These are phyloP conservation scores for Musa schizocarpa DNA, from an alignment of 176 grass and related monocot species.

Conservation along the genomic window DNA sequence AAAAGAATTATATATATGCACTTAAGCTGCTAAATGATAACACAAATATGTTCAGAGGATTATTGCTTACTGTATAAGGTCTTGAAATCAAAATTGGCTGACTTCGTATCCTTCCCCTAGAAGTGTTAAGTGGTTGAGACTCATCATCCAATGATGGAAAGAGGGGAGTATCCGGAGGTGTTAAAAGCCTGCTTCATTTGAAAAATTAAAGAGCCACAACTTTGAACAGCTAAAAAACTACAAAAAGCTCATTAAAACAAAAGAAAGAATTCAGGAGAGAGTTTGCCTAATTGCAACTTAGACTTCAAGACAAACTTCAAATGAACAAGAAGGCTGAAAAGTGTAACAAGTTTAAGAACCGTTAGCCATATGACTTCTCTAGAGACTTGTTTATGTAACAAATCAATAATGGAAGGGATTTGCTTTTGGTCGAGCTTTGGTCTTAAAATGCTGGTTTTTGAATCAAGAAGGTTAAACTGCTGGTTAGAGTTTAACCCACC, in stretches of 20 bases:
- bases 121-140: slow-evolving; percentile 17
- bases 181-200: slow-evolving; percentile 47
- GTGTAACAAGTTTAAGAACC: no score
- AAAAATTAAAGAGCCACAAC: background rate
- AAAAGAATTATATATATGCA: background rate
- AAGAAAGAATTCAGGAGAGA: background rate
- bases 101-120: slow-evolving; percentile 53
- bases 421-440: no score
- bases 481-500: no score
- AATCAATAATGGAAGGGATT: no score
- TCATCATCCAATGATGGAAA: slow-evolving; percentile 60
- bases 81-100: slow-evolving; percentile 45
- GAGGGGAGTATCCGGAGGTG: slow-evolving; percentile 87
- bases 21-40: background rate
- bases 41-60: background rate
- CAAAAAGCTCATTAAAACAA: background rate
- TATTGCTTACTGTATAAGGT: slow-evolving; percentile 43
- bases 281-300: background rate
- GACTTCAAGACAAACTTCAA: background rate
- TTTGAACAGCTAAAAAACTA: background rate
- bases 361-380: no score
- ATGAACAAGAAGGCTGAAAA: background rate
- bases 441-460: no score
- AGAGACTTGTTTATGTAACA: no score
- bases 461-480: no score